Base-by-base conservation (phyloP, 2,329 filamentous ascomycete species). In the Fusarium luffae region DNA sequence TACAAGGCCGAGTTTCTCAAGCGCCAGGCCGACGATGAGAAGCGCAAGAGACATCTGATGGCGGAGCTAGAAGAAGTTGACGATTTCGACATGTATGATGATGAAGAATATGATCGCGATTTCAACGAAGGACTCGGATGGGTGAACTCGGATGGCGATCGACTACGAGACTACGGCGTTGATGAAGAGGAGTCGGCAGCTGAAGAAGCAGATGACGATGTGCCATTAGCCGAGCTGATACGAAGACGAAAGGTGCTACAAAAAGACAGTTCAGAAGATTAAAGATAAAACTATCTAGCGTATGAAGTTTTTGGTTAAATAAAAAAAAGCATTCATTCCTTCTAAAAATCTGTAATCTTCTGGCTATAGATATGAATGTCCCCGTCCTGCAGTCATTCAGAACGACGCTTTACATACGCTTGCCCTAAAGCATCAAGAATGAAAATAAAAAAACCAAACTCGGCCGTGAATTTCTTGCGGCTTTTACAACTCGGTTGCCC, bases 81-180 rank as follows among this genome's bases (percentile, higher is more conserved):
- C 28, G 90, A 89, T 71, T 89, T 89, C 4, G 84, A 86, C 40
- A 72, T 78, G 62, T 73, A 85, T 61, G 86, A 89, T 62, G 89
- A 88, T 72, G 88, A 89, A 60, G 86, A 88, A 5, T 82, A 83
- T 3, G 86, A 89, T 9, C 70, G 63, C 3, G 73, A 75, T 5
- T 75, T 74, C 13, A 56, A 70, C 69, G 71, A 71, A 5, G 69
- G 71, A 73, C 85, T 85, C 43, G 86, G 82, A 7, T 96, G 92
- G 92, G 88, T 85, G 0, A 95, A 94, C 70, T 85, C 88, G 0
- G 92, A 95, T 54, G 93, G 92, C 3, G 92, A 95, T 75, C 83
- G 88, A 34, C 79, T 96, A 51, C 84, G 86, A 43, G 93, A 96
- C 74, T 96, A 90, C 75, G 93, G 93, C 3, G 92, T 96, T 0